Conservation (phyloP, 345 rosid genomes). For the Barbarea vulgaris region DNA sequence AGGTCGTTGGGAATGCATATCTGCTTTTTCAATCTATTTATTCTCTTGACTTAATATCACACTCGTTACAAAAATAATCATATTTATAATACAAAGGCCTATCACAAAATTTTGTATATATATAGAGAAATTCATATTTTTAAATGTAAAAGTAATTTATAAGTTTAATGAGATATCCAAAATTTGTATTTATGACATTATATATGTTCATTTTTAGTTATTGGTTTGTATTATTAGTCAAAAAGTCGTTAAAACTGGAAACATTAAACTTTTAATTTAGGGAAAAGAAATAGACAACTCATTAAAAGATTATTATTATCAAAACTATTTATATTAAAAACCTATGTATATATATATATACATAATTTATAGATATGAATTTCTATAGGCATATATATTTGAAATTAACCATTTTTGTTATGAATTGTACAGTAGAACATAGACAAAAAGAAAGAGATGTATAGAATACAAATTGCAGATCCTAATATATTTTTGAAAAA, state of each 20-base stretch:
- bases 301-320: not conserved
- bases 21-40: constrained; percentile 20
- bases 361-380: not conserved
- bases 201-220: not conserved
- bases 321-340: not conserved
- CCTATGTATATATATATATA: no score
- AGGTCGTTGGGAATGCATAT: constrained; percentile 20
- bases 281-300: not conserved
- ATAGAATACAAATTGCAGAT: not conserved
- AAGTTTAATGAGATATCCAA: not conserved
- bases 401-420: not conserved
- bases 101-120: no score
- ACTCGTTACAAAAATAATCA: not conserved
- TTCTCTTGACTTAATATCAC: not conserved
- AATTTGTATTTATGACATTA: not conserved
- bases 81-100: not conserved
- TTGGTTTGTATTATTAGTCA: not conserved
- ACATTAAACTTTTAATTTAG: not conserved
- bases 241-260: not conserved
- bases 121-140: no score
- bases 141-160: not conserved
- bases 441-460: not conserved
- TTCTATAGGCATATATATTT: no score
- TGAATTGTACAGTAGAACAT: not conserved
- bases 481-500: not conserved